phyloP scores from a whole-genome alignment of 805 yeast genomes.

The Hanseniaspora meyeri region DNA sequence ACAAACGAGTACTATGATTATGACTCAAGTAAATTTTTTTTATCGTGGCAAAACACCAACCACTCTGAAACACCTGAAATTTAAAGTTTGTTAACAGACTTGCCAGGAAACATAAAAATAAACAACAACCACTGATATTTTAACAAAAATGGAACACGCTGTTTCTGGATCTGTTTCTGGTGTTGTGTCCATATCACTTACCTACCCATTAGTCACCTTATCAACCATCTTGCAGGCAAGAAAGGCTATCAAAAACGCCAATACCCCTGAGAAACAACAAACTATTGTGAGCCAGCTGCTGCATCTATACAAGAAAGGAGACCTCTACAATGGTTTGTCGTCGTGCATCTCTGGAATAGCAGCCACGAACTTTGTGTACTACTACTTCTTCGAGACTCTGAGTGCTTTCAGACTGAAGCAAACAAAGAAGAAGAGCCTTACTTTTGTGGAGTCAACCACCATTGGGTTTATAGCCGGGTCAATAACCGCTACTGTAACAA shows the following conservation, averaged over 20 bases:
- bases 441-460: slow-evolving; percentile 54
- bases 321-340: slow-evolving; percentile 76
- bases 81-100: background rate
- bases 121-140: background rate
- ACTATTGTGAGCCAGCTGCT: slow-evolving; percentile 19
- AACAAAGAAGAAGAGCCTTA: slow-evolving; percentile 29
- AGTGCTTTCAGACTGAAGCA: slow-evolving; percentile 14
- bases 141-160: slow-evolving; percentile 56
- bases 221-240: slow-evolving; percentile 77
- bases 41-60: too few species aligned
- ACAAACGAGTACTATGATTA: too few species aligned
- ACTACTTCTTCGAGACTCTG: slow-evolving; percentile 64
- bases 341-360: slow-evolving; percentile 80
- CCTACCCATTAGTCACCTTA: slow-evolving; percentile 79
- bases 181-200: slow-evolving; percentile 69
- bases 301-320: slow-evolving; percentile 33
- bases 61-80: background rate
- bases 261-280: slow-evolving; percentile 17
- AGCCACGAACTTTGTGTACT: slow-evolving; percentile 75
- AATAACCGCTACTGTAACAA: slow-evolving; percentile 66
- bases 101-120: too few species aligned
- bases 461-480: slow-evolving; percentile 84
- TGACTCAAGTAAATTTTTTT: background rate
- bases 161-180: slow-evolving; percentile 92
- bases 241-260: slow-evolving; percentile 16